Evolutionary conservation across 805 yeast species (phyloP), one percentile per base, ranked within the genome.

Genomic region (Brettanomyces naardenensis): DNA sequence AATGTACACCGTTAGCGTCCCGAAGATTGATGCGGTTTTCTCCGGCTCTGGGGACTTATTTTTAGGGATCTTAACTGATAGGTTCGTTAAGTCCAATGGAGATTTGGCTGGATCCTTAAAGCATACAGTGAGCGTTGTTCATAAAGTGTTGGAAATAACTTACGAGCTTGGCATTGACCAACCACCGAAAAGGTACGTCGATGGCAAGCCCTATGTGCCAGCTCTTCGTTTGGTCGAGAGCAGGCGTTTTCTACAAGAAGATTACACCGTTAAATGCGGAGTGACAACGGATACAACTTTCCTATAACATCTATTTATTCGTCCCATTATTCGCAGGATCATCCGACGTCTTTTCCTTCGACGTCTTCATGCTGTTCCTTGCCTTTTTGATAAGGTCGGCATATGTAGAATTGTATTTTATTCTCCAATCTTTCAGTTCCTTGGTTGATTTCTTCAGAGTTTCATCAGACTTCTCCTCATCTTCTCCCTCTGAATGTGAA

Each of bases 1-100:
- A 3, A 6, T 48, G 4, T 66, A 68, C 37, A 55, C 58, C 29
- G 61, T 66, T 33, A 64, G 65, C 19, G 68, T 78, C 2, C 62
- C 66, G 4, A 58, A 62, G 45, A 71, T 82, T 10, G 60, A 70
- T 17, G 85, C 87, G 7, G 60, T 65, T 2, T 82, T 81, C 53
- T 78, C 76, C 29, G 92, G 92, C 1, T 72, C 84, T 41, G 92
- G 92, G 2, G 92, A 83, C 52, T 57, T 83, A 14, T 80, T 82
- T 53, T 65, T 78, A 3, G 87, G 80, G 1, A 51, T 83, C 13
- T 45, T 82, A 15, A 66, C 80, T 3, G 73, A 80, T 45, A 56
- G 64, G 2, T 68, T 69, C 44, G 61, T 62, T 39, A 55, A 61
- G 45, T 53, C 52, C 39, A 36, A 44, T 1, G 43, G 44, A 0